Conservation (phyloP, 2,329 filamentous ascomycete genomes). For the Colletotrichum sp. region DNA sequence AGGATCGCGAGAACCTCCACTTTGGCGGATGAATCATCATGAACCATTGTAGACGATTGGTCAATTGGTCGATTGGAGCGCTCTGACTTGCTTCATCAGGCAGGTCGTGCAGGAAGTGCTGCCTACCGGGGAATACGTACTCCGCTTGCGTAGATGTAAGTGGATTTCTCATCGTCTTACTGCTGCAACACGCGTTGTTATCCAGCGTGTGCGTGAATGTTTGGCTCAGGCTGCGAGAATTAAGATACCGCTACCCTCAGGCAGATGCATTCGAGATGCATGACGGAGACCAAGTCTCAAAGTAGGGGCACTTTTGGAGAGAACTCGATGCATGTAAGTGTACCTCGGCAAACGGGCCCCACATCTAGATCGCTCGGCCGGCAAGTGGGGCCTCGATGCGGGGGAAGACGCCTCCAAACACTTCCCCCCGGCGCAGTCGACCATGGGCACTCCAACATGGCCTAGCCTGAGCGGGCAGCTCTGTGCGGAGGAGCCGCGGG, state of each 20-base stretch:
- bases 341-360: constrained; percentile 15
- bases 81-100: background rate
- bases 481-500: constrained; percentile 14
- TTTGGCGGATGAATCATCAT: background rate
- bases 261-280: background rate
- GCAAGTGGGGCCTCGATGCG: constrained; percentile 19
- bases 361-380: constrained; percentile 10
- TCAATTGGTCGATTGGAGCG: background rate
- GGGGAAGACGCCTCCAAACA: constrained; percentile 12
- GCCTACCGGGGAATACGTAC: background rate
- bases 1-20: background rate
- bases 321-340: background rate
- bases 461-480: background rate
- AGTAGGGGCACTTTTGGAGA: background rate
- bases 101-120: background rate
- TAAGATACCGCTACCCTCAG: background rate
- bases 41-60: background rate
- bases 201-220: background rate
- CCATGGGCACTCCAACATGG: background rate
- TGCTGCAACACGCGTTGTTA: background rate
- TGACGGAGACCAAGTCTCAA: background rate
- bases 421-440: background rate
- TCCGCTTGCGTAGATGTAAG: background rate
- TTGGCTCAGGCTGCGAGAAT: background rate
- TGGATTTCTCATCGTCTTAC: background rate